phyloP scores from a whole-genome alignment of 106 monocot genomes.

The Dendrobium nobile region DNA sequence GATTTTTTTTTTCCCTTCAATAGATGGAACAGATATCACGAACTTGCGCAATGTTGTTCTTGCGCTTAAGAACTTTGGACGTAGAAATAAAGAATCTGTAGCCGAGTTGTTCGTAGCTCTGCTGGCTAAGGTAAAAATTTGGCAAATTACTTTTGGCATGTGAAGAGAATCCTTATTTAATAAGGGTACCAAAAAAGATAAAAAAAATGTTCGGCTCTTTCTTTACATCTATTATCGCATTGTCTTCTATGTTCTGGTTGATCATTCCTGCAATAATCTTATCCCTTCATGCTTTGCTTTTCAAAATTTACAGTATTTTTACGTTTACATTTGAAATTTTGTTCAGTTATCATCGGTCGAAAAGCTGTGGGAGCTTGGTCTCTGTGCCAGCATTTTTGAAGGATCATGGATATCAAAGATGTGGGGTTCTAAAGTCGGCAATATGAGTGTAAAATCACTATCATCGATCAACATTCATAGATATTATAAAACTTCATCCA shows the following conservation, averaged over 20 bases:
- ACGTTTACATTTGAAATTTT: neutral
- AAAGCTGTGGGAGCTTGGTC: constrained; percentile 64
- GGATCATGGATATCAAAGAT: constrained; percentile 73
- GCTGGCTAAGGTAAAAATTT: constrained; percentile 41
- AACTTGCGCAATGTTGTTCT: constrained; percentile 18
- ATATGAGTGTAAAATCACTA: constrained; percentile 49
- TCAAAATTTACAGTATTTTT: too few relatives aligned
- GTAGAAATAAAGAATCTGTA: constrained; percentile 54
- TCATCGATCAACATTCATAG: constrained; percentile 1
- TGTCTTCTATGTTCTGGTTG: neutral
- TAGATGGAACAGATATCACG: constrained; percentile 42
- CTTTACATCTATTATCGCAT: neutral
- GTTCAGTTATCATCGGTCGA: constrained; percentile 53
- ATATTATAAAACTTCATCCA: neutral
- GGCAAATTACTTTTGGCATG: neutral
- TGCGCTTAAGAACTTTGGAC: constrained; percentile 36
- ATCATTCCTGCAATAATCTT: neutral
- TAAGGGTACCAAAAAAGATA: neutral
- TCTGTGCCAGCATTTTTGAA: constrained; percentile 70
- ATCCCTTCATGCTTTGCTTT: too few relatives aligned
- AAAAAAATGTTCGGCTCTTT: neutral
- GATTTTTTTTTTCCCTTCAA: constrained; percentile 6
- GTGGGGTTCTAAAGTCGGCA: constrained; percentile 24
- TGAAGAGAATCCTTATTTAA: neutral
- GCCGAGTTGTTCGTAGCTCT: constrained; percentile 63